A percentile compares a stretch with the other conserved stretches of the same genome.
Conservation (phyloP, 352 stramenopile genomes). For the Globisporangium irregulare region DNA sequence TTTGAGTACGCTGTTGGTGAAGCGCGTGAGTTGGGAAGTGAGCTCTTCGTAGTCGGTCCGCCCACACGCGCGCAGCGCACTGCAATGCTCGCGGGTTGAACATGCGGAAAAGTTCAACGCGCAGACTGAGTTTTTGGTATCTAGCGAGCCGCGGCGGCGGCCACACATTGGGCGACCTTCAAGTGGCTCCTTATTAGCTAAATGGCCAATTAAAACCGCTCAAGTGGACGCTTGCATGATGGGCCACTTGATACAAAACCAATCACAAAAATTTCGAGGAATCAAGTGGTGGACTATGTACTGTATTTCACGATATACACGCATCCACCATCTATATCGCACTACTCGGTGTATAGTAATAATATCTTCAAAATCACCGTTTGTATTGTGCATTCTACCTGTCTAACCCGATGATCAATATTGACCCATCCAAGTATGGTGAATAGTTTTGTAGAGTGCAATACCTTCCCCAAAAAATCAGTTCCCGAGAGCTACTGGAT, state of each 20-base stretch:
- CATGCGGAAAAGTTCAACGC: constrained; percentile 9
- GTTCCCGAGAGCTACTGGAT: background rate
- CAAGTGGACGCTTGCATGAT: constrained; percentile 2
- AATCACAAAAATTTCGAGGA: constrained; percentile 14
- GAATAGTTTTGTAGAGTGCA: background rate
- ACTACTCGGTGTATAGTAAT: background rate
- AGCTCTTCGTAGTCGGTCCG: background rate
- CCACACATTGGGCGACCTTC: constrained; percentile 15
- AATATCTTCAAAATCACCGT: background rate
- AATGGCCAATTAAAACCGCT: background rate
- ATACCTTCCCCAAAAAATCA: background rate
- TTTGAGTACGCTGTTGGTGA: background rate
- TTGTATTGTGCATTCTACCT: background rate
- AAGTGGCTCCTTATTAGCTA: constrained; percentile 8
- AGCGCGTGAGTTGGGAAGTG: constrained; percentile 6
- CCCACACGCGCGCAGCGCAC: background rate
- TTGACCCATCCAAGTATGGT: background rate
- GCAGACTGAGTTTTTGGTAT: constrained; percentile 14
- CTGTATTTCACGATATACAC: background rate
- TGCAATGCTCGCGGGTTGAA: constrained; percentile 3
- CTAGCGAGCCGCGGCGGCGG: constrained; percentile 14
- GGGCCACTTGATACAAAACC: constrained; percentile 10
- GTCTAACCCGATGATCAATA: background rate
- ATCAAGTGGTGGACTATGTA: constrained; percentile 17
- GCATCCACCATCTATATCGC: background rate